Evolutionary conservation across 1,284 basidiomycete genomes (phyloP), one percentile per base, ranked within the genome.

Genomic region (Moesziomyces globuligerus): DNA sequence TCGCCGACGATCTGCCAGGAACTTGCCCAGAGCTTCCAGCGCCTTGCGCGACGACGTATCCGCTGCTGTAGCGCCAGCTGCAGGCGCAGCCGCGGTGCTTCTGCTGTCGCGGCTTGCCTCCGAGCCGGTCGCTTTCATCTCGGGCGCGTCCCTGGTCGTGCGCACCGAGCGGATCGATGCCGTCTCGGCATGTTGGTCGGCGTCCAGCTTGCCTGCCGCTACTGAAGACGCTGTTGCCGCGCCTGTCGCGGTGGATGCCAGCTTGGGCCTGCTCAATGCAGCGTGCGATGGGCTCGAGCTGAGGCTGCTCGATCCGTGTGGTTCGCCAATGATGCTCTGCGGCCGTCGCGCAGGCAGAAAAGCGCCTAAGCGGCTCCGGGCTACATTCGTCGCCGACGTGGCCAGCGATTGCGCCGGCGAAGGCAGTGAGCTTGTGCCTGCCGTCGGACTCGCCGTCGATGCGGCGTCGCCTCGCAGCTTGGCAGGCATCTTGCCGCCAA

Each of bases 401-500:
- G 58, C 65, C 23, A 57, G 48, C 21, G 56, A 32, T 37, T 51
- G 49, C 34, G 49, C 40, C 32, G 32, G 40, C 7, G 41, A 37
- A 17, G 53, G 53, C 25, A 56, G 25, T 8, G 66, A 32, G 13
- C 29, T 15, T 15, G 29, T 15, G 6, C 29, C 29, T 11, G 13
- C 52, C 38, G 55, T 56, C 24, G 43, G 36, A 28, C 60, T 70
- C 5, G 61, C 57, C 7, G 52, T 50, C 5, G 68, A 61, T 26
- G 51, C 62, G 7, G 42, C 47, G 13, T 59, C 48, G 29, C 57
- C 59, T 3, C 48, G 42, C 46, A 59, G 17, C 24, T 55, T 55
- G 25, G 52, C 54, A 3, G 67, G 67, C 25, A 60, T 72, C 48
- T 90, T 90, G 0, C 93, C 94, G 10, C 93, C 94, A 82, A 92